These are phyloP conservation scores for Epichloe hybrida DNA, from an alignment of 2,329 filamentous ascomycete species.

Conservation along the genomic window DNA sequence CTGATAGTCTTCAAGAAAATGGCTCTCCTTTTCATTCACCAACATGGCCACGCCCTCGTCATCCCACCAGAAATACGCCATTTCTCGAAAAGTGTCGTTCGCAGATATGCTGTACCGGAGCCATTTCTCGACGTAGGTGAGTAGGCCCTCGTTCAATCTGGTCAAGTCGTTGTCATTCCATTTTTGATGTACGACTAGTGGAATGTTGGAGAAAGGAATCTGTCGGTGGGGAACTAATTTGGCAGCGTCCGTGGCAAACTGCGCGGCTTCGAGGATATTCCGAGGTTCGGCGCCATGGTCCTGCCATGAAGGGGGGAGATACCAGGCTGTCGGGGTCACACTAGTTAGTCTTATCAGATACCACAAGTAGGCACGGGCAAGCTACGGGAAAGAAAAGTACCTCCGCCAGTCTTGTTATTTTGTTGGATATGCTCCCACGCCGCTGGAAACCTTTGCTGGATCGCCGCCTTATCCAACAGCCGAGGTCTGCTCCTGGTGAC, in stretches of 20 bases:
- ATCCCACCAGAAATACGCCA: conserved; percentile 15
- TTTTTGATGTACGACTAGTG: conserved; percentile 13
- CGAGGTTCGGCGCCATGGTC: conserved; percentile 5
- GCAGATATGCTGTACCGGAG: conserved; percentile 7
- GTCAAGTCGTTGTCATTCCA: conserved; percentile 8
- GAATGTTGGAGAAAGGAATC: conserved; percentile 12
- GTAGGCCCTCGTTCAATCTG: conserved; percentile 8
- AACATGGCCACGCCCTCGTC: conserved; percentile 10
- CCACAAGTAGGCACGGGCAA: background rate
- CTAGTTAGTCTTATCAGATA: background rate
- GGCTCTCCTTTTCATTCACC: conserved; percentile 9
- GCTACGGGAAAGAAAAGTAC: conserved; percentile 3
- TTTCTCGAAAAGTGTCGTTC: conserved; percentile 4
- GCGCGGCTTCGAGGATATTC: conserved; percentile 11
- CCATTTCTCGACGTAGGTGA: conserved; percentile 12
- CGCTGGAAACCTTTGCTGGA: conserved; percentile 7
- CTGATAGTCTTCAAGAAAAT: conserved; percentile 8
- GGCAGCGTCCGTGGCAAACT: conserved; percentile 10
- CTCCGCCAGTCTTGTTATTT: conserved; percentile 9
- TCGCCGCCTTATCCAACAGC: background rate
- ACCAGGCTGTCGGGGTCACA: conserved; percentile 9
- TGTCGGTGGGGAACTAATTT: conserved; percentile 5
- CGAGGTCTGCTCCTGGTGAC: background rate
- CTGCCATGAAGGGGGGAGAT: conserved; percentile 11
- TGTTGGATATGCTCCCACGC: conserved; percentile 11